Conservation (phyloP, 352 stramenopile genomes). For the Globisporangium cederbergense region DNA sequence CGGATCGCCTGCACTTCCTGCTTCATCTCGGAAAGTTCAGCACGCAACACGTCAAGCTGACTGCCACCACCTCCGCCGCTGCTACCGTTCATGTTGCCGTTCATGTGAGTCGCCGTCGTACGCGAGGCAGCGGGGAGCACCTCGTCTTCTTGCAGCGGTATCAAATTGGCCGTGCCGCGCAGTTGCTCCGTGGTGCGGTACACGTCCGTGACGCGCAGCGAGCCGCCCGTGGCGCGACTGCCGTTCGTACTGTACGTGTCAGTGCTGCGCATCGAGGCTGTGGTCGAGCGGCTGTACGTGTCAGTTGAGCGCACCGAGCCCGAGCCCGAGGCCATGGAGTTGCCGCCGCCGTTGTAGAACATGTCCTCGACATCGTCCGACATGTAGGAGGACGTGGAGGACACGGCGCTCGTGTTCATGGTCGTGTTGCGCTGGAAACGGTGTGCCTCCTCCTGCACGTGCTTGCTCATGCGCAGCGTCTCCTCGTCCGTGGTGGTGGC, state of each 20-base stretch:
- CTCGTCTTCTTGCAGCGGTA: constrained; percentile 55
- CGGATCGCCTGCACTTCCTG: constrained; percentile 62
- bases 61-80: background rate
- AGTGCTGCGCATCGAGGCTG: constrained; percentile 5
- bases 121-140: constrained; percentile 29
- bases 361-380: constrained; percentile 73
- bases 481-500: constrained; percentile 29
- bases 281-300: constrained; percentile 26
- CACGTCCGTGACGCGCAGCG: constrained; percentile 28
- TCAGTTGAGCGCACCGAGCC: constrained; percentile 23
- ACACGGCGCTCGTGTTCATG: constrained; percentile 24
- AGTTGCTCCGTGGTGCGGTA: constrained; percentile 68
- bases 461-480: constrained; percentile 41
- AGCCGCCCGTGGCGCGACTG: constrained; percentile 18
- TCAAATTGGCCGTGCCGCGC: constrained; percentile 37
- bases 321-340: constrained; percentile 11
- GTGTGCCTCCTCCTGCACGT: constrained; percentile 31
- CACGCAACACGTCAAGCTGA: constrained; percentile 35
- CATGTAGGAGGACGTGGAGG: constrained; percentile 26
- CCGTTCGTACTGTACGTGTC: constrained; percentile 10
- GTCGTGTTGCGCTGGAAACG: constrained; percentile 34
- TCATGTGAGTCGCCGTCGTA: background rate
- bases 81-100: constrained; percentile 15
- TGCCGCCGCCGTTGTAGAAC: constrained; percentile 41
- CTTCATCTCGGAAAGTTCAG: constrained; percentile 62